Conservation (phyloP, 495 filamentous ascomycete species). For the Aspergillus steynii region DNA sequence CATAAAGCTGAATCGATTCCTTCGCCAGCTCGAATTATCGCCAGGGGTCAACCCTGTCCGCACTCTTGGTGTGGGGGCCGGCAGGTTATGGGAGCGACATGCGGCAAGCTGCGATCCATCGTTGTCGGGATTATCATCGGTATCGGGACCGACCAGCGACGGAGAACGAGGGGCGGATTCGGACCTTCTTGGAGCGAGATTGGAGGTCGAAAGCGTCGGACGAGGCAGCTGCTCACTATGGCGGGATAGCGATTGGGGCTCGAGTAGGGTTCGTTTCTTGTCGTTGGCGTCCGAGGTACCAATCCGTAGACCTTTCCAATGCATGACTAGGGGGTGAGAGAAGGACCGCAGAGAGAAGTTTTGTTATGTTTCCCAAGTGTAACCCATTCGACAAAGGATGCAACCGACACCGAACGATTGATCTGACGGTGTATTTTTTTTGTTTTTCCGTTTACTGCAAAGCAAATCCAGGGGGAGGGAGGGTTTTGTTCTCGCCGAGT, state of each 20-base stretch:
- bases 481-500: background rate
- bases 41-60: slow-evolving; percentile 21
- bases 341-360: background rate
- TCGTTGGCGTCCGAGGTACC: slow-evolving; percentile 38
- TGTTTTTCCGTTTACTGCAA: background rate
- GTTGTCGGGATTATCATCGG: slow-evolving; percentile 14
- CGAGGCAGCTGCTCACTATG: slow-evolving; percentile 48
- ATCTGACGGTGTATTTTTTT: background rate
- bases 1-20: slow-evolving; percentile 81
- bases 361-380: background rate
- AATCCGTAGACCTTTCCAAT: slow-evolving; percentile 49
- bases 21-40: slow-evolving; percentile 32
- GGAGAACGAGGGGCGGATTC: slow-evolving; percentile 40
- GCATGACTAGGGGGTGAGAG: slow-evolving; percentile 37
- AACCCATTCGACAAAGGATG: background rate
- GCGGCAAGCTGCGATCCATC: slow-evolving; percentile 18
- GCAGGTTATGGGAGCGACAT: slow-evolving; percentile 16
- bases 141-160: slow-evolving; percentile 18
- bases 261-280: slow-evolving; percentile 40
- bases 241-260: slow-evolving; percentile 34
- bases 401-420: background rate
- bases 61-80: slow-evolving; percentile 17
- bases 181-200: slow-evolving; percentile 35
- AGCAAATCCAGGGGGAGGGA: background rate
- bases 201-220: slow-evolving; percentile 32